Evolutionary conservation across 805 yeast species (phyloP), one percentile per base, ranked within the genome.

Genomic region (Saccharomycopsis vini): DNA sequence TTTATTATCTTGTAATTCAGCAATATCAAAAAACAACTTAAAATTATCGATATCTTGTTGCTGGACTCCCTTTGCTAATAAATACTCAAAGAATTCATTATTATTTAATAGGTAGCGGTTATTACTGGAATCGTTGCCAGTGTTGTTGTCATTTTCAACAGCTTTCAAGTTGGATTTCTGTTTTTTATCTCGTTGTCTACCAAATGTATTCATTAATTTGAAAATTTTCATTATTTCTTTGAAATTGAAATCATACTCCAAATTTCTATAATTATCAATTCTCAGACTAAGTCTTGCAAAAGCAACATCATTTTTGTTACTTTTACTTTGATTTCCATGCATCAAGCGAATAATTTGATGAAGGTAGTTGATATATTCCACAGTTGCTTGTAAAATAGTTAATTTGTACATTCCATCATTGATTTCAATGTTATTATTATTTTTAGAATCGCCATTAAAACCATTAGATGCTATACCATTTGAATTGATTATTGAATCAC

Each of bases 361-460:
- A 39, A 84, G 66, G 55, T 82, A 81, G 49, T 76, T 68, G 50
- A 85, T 79, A 56, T 85, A 84, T 55, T 82, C 89, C 20, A 85
- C 94, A 0, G 90, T 77, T n/a, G 85, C 79, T 58, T 84, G 88
- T 34, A 85, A 63, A 23, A 85, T 81, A 3, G 88, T 84, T 49
- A 85, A 69, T 61, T 85, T 85, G 62, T 84, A 86, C 78, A 85
- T 80, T 16, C 82, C 81, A 47, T 75, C 80, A 22, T 47, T 48
- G 16, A 67, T 66, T 3, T 52, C 33, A 35, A 51, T 56, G 43
- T 12, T 29, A 26, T 45, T 43, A 24, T 31, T 36, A 28, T 24
- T 42, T 13, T 39, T 43, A 21, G 26, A 31, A 32, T 32, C 40
- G 22, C 32, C 26, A n/a, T 40, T 33, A 29, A 71, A 28, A 3